Evolutionary conservation across 139 green algal genomes (phyloP), one percentile per base, ranked within the genome.

Genomic region (Chlamydomonas sp.): DNA sequence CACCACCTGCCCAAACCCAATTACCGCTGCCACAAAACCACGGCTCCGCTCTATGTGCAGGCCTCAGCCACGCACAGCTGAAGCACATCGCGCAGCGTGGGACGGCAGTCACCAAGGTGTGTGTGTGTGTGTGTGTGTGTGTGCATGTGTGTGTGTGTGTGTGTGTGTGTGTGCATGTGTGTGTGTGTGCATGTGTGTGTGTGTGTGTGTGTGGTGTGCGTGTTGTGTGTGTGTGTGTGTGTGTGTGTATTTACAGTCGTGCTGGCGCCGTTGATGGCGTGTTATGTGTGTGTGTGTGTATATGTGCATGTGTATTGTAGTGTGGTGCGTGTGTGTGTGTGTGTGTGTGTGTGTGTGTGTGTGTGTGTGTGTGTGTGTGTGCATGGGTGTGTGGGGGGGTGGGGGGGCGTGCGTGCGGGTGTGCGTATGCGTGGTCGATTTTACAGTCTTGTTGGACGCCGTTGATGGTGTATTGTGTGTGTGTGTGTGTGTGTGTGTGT

Each of bases 31-130:
- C 8, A 24, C 33, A 68, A 48, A 6, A 20, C 22, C 28, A 33
- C 30, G 35, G 34, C 6, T 58, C 31, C 22, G 5, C 16, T 70
- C 8, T 31, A 33, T 87, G 10, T 64, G 62, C 64, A 72, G 77
- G 77, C 20, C 50, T 86, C 61, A 67, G 65, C 29, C 36, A 8
- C 0, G 31, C 68, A 28, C 71, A 91, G 74, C 73, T 96, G 16
- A 77, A 92, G 66, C 50, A 75, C 49, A 77, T 96, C 10, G 89
- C 87, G 0, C 38, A 60, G 13, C 30, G 61, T 0, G 92, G 88
- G 1, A 71, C 65, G 0, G 30, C 68, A 6, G 75, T 81, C 33
- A 49, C 37, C 1, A 76, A 98, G 76, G n/a, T n/a, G 3, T 66
- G 58, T 66, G 20, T 66, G 6, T 66, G 58, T 66, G 29, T 66